Evolutionary conservation across 306 rosid genomes (phyloP).

Genomic region (Cercis canadensis): DNA sequence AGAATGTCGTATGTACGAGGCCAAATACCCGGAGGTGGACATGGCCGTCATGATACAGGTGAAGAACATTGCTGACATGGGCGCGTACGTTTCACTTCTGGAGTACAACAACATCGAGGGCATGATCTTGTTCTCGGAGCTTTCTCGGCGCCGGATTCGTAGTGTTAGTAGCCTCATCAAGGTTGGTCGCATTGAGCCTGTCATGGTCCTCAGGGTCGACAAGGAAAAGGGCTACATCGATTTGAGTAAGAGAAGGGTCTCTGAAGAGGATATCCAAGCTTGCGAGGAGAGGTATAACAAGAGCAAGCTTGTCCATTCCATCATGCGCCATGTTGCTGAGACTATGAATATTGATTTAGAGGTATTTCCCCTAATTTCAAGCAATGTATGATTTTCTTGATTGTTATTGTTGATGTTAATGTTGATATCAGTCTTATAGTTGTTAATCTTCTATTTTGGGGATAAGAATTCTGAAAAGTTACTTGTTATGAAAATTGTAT

Average conservation of each 20-base stretch:
- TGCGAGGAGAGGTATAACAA: conserved; percentile 95
- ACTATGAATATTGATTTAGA: conserved; percentile 78
- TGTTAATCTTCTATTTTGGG: no score
- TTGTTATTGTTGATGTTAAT: no score
- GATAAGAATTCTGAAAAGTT: no score
- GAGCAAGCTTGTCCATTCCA: conserved; percentile 97
- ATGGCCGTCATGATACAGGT: conserved; percentile 99
- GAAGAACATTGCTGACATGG: conserved; percentile 97
- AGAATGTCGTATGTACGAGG: conserved; percentile 96
- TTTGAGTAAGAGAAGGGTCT: conserved; percentile 91
- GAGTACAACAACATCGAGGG: conserved; percentile 99
- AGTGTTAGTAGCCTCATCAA: conserved; percentile 87
- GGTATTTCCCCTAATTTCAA: conserved; percentile 39
- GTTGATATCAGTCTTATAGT: no score
- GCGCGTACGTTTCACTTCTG: conserved; percentile 92
- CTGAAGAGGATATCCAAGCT: conserved; percentile 86
- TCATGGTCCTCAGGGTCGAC: conserved; percentile 95
- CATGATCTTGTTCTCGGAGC: conserved; percentile 95
- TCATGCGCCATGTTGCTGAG: conserved; percentile 98
- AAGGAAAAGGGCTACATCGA: conserved; percentile 97
- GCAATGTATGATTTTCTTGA: no score
- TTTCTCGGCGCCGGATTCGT: conserved; percentile 96
- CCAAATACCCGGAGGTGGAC: conserved; percentile 93
- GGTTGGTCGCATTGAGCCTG: conserved; percentile 95
- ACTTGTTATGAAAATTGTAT: no score